Evolutionary conservation across 192 early-diverging fungal species (phyloP), one percentile per base, ranked within the genome.

Genomic region (Coemansia aciculifera): DNA sequence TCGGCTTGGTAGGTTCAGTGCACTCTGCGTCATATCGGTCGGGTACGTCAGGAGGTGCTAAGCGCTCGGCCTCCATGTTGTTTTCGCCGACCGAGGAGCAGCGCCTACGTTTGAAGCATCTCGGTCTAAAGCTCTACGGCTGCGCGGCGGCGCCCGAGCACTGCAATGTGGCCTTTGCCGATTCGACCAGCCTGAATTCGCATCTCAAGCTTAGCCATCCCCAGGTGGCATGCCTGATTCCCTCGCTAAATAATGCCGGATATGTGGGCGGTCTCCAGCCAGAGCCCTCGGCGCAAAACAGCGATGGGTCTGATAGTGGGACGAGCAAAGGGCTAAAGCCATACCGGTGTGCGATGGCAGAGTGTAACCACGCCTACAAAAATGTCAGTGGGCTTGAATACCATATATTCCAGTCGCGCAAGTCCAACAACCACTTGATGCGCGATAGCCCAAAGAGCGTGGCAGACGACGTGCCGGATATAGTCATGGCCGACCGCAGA

Each of bases 301-400:
- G 54, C 54, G 54, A 56, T 34, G 54, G 56, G 12, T 32, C 19
- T 12, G 59, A 51, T 29, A 19, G 37, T 36, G 63, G 43, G 3
- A 19, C 48, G 12, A 36, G 49, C 38, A 64, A 57, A 27, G 72
- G 59, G 2, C 36, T 67, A 8, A 78, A 73, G 69, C 90, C 92
- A 9, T 93, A 87, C 68, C 81, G 85, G 39, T 93, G 92, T 42
- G 87, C 83, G 1, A 87, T 89, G 68, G 60, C 80, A 1, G 87
- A 84, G 7, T 94, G 92, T 46, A 77, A 84, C 31, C 90, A 90
- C 62, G 77, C 80, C 21, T 94, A 94, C 78, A 92, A 92, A 69
- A 94, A 94, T 67, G 88, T 92, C 71, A 92, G 91, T 57, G 92
- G 92, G n/a, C 78, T 94, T 3, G 87, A 90, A 70, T 93, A 93